Conservation (phyloP, 2,329 filamentous ascomycete genomes). For the Phaeosphaeria sp. region DNA sequence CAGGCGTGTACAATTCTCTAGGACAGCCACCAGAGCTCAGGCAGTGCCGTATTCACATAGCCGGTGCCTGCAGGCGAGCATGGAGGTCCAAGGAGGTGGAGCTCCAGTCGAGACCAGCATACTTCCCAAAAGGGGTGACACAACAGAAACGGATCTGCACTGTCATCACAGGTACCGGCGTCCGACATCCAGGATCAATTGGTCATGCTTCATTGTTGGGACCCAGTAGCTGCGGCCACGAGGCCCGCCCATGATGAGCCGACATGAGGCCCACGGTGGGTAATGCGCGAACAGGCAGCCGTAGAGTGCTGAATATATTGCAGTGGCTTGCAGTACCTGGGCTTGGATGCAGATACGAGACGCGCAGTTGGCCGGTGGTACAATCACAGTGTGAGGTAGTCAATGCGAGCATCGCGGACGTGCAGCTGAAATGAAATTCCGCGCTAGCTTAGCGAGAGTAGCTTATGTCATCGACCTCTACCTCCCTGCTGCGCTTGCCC, state of each 20-base stretch:
- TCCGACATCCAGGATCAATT: background rate
- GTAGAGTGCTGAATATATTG: constrained; percentile 16
- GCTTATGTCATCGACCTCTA: constrained; percentile 1
- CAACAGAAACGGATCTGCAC: background rate
- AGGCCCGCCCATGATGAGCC: constrained; percentile 2
- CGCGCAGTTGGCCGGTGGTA: constrained; percentile 3
- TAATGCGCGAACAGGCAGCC: background rate
- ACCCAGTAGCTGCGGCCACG: constrained; percentile 3
- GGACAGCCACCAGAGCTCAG: constrained; percentile 15
- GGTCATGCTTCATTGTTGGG: background rate
- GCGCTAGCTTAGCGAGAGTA: background rate
- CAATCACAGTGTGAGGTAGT: background rate
- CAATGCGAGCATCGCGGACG: background rate
- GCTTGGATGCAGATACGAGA: constrained; percentile 11
- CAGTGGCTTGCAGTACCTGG: constrained; percentile 16
- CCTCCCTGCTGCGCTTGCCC: background rate
- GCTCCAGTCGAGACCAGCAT: constrained; percentile 10
- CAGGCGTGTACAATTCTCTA: constrained; percentile 8
- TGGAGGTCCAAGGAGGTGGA: constrained; percentile 13
- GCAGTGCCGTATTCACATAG: constrained; percentile 15
- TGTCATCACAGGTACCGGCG: constrained; percentile 2
- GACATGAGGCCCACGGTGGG: constrained; percentile 4
- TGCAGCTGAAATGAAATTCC: background rate
- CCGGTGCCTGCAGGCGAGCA: constrained; percentile 24
- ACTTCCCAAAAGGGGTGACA: constrained; percentile 4